Base-by-base conservation (phyloP, 768 basidiomycete genomes). In the Pleurotus salmoneostramineus region DNA sequence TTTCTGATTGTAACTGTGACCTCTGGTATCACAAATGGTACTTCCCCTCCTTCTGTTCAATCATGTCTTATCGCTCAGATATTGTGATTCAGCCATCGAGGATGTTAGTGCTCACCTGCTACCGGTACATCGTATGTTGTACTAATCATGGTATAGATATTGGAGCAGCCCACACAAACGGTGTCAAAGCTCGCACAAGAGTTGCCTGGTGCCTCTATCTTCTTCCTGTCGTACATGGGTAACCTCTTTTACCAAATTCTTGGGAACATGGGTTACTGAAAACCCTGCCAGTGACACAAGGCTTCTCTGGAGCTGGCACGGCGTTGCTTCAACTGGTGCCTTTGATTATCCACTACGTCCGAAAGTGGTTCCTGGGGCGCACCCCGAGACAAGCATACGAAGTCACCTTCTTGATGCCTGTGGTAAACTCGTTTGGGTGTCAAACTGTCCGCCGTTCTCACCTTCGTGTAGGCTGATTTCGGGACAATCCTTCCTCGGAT, bases 1-100 rank as follows among this genome's bases (percentile, higher is more conserved):
- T 91, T 91, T 77, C 73, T 91, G 57, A 79, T 88, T 61, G 84
- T 87, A 44, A 89, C 87, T 2, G 65, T 89, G 46, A 76, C 80
- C 6, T 84, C 84, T 21, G 83, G 84, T 42, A 69, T 89, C 40
- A 80, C 85, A 6, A 64, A 65, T 63, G 69, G 74, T 72, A 37
- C 42, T 11, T 50, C n/a, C 11, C 27, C 10, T 14, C 17, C 4
- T 27, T 43, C 15, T 8, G 14, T n/a, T 31, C 31, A 43, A 10
- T 56, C n/a, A 14, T 45, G 8, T 56, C 21, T 27, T 27, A 27
- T 27, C 21, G 21, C 21, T 27, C 21, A 27, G 21, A 27, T 27
- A 27, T 27, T 27, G 21, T 27, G 21, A 27, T 27, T 27, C 21
- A 66, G 69, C 73, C 8, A 70, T 73, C 15, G 61, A 69, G 61